phyloP scores from a whole-genome alignment of 1,284 basidiomycete species.

The Fistulinella staudtii region DNA sequence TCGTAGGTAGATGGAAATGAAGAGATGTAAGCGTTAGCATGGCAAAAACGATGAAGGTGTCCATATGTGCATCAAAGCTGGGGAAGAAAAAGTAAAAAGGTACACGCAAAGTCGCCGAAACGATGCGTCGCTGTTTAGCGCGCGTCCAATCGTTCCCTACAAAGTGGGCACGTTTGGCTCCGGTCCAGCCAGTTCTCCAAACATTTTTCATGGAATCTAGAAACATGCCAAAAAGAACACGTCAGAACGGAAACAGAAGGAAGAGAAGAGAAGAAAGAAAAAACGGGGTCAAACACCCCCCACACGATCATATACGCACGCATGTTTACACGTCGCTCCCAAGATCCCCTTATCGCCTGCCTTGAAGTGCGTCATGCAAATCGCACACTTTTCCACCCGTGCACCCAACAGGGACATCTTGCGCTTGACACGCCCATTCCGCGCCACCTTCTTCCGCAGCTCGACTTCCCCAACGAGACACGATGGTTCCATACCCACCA shows the following conservation, averaged over 20 bases:
- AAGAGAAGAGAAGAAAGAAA: background rate
- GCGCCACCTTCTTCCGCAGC: slow-evolving; percentile 61
- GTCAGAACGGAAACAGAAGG: background rate
- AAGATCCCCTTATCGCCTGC: slow-evolving; percentile 54
- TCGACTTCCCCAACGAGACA: slow-evolving; percentile 61
- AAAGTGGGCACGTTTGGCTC: slow-evolving; percentile 54
- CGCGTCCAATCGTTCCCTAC: slow-evolving; percentile 38
- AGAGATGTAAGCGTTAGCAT: slow-evolving; percentile 16
- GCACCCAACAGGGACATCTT: slow-evolving; percentile 73
- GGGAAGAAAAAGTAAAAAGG: background rate
- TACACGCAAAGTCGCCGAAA: background rate
- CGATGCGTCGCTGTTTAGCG: slow-evolving; percentile 8
- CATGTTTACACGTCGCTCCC: slow-evolving; percentile 67
- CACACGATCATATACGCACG: slow-evolving; percentile 38
- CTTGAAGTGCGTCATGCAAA: slow-evolving; percentile 77
- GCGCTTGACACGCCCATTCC: slow-evolving; percentile 72
- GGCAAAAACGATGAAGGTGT: slow-evolving; percentile 10
- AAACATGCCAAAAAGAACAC: background rate
- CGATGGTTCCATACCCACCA: slow-evolving; percentile 9
- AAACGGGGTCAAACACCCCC: background rate
- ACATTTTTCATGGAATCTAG: slow-evolving; percentile 55
- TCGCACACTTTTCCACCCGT: slow-evolving; percentile 73
- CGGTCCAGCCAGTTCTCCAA: slow-evolving; percentile 50
- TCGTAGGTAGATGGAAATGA: slow-evolving; percentile 7
- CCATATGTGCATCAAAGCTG: slow-evolving; percentile 16